phyloP scores from a whole-genome alignment of 2,329 filamentous ascomycete genomes.

The Pseudogymnoascus sp. region DNA sequence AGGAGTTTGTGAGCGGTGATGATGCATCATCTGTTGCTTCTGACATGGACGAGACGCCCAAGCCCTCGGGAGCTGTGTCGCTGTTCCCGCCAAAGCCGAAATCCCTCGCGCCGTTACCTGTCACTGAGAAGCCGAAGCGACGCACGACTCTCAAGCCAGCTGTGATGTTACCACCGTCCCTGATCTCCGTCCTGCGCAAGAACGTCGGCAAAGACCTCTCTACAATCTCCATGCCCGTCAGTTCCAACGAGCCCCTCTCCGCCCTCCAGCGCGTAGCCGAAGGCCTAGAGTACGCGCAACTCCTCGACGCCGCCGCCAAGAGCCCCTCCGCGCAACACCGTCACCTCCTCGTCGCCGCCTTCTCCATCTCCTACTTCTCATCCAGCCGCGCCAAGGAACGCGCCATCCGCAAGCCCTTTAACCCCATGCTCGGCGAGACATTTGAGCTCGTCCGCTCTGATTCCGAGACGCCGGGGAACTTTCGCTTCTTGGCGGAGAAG shows the following conservation, averaged over 20 bases:
- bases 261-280: conserved; percentile 83
- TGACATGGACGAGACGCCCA: conserved; percentile 45
- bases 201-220: conserved; percentile 97
- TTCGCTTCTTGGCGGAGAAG: conserved; percentile 91
- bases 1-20: conserved; percentile 27
- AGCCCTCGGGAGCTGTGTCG: conserved; percentile 52
- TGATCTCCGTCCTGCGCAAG: conserved; percentile 91
- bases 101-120: conserved; percentile 67
- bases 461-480: conserved; percentile 61
- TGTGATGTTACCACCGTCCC: conserved; percentile 73
- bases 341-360: conserved; percentile 77
- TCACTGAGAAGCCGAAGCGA: conserved; percentile 56
- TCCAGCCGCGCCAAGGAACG: conserved; percentile 78
- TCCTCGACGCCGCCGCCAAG: conserved; percentile 69
- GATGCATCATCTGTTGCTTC: conserved; percentile 54
- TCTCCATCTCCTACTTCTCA: conserved; percentile 82
- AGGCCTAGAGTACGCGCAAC: conserved; percentile 79
- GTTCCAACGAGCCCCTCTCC: conserved; percentile 87
- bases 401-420: conserved; percentile 91
- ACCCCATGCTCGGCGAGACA: conserved; percentile 91
- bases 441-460: conserved; percentile 87
- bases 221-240: conserved; percentile 95
- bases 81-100: conserved; percentile 73
- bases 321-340: conserved; percentile 57
- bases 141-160: conserved; percentile 65